Base-by-base conservation (phyloP, 352 stramenopile genomes). In the Phytophthora colocasiae region DNA sequence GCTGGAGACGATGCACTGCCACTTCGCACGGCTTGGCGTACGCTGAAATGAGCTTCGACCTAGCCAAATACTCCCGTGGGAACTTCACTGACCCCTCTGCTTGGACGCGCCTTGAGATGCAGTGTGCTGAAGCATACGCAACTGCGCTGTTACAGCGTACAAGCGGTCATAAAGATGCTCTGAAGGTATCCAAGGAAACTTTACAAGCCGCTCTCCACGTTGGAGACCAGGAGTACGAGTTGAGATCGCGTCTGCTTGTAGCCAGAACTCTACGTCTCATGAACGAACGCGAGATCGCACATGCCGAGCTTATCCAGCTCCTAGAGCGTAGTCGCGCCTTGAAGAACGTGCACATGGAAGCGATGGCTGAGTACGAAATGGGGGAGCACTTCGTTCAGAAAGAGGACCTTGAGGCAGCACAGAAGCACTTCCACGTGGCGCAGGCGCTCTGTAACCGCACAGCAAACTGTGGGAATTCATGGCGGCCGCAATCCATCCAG, bases 361-460 rank as follows among this genome's bases (percentile, higher is more conserved):
- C 71, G 11, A 47, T 89, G 27, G 75, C 78, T 27, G 64, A 80
- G 47, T 89, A 80, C 60, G 68, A 85, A 40, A 71, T 89, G 41
- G 80, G 80, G 3, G 71, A 86, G 60, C 69, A 72, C 41, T 77
- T 71, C 3, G 53, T 85, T 10, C 66, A 69, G 26, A 39, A 55
- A 14, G 71, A 84, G 6, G 65, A 88, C n/a, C 26, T 85, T 0
- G 53, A 77, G 17, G 27, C 76, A 39, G 80, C 71, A 8, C 70
- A 81, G 15, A 32, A 40, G 12, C 74, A 85, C 53, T 85, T 91
- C 41, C 57, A 60, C 22, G 54, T 53, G 8, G 77, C 78, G 14
- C 76, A 78, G 22, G 71, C 64, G 24, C 45, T 88, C 17, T 86
- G 76, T 46, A 78, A 87, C 51, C 70, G 83, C 56, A 85, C 78